These are phyloP conservation scores for Phytophthora sp. DNA, from an alignment of 352 stramenopile species.

Conservation along the genomic window DNA sequence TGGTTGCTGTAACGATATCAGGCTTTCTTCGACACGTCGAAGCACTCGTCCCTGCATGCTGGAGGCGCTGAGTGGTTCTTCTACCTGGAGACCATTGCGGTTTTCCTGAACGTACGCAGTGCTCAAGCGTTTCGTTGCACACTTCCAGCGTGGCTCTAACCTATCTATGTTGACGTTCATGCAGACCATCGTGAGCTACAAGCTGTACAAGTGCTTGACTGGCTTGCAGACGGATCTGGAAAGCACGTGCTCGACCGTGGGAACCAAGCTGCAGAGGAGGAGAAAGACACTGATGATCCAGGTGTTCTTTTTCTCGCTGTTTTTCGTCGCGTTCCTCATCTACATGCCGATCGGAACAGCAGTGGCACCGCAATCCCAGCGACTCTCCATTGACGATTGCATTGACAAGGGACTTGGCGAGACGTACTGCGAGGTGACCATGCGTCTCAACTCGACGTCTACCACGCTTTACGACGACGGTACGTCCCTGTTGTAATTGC, in stretches of 20 bases:
- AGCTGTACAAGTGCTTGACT: conserved; percentile 46
- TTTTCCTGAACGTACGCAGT: conserved; percentile 53
- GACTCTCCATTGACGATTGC: conserved; percentile 55
- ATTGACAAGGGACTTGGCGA: conserved; percentile 56
- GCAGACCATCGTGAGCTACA: conserved; percentile 57
- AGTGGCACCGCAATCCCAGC: conserved; percentile 25
- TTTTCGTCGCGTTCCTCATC: conserved; percentile 64
- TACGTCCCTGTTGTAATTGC: too few species aligned
- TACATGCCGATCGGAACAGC: conserved; percentile 62
- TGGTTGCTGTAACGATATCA: conserved; percentile 3
- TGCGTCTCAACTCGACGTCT: conserved; percentile 58
- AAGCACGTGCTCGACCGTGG: conserved; percentile 28
- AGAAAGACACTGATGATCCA: conserved; percentile 54
- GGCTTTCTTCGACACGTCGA: conserved; percentile 63
- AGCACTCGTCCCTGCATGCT: conserved; percentile 45
- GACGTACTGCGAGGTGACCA: conserved; percentile 66
- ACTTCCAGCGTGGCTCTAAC: not conserved
- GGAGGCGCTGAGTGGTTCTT: conserved; percentile 68
- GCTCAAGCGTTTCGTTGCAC: not conserved
- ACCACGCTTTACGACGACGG: conserved; percentile 80
- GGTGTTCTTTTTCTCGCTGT: conserved; percentile 44
- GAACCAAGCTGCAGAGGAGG: conserved; percentile 34
- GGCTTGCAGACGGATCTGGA: conserved; percentile 40
- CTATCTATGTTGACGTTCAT: not conserved
- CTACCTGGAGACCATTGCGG: conserved; percentile 52